These are phyloP conservation scores for Oryza rufipogon DNA, from an alignment of 176 grass and related monocot genomes.

Conservation along the genomic window DNA sequence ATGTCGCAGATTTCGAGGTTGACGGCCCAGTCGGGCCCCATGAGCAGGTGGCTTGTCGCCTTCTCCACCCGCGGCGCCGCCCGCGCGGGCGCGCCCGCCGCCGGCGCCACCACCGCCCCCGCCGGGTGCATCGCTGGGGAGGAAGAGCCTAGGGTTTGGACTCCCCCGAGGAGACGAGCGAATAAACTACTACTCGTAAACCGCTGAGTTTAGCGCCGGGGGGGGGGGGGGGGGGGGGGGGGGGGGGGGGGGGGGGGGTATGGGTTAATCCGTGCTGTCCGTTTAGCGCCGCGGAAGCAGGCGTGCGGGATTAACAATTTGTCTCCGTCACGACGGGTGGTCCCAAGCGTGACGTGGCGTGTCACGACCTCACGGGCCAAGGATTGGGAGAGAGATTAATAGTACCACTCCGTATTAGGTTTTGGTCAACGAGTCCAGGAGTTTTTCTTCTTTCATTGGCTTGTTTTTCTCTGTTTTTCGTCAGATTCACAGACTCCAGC, in stretches of 20 bases:
- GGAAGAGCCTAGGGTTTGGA: slow-evolving; percentile 44
- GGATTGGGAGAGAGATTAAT: background rate
- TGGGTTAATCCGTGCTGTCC: slow-evolving; percentile 20
- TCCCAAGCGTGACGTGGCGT: background rate
- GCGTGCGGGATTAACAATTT: background rate
- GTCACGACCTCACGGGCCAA: background rate
- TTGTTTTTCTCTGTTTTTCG: background rate
- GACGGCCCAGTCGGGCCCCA: slow-evolving; percentile 89
- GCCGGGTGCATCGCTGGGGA: slow-evolving; percentile 46
- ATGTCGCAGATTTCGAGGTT: slow-evolving; percentile 92
- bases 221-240: no score
- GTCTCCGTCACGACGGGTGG: slow-evolving; percentile 13
- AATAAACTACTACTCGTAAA: background rate
- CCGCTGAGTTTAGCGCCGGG: background rate
- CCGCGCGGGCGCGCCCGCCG: slow-evolving; percentile 32
- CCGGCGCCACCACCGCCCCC: slow-evolving; percentile 32
- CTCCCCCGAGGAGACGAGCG: background rate
- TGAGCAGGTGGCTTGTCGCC: slow-evolving; percentile 81
- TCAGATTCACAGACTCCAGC: no score
- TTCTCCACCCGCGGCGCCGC: slow-evolving; percentile 75
- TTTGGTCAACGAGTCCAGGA: background rate
- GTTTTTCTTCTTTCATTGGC: background rate
- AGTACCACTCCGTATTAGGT: background rate
- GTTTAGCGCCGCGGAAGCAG: slow-evolving; percentile 22
- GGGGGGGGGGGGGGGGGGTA: no score